Conservation (phyloP, 306 rosid genomes). For the Begonia masoniana region DNA sequence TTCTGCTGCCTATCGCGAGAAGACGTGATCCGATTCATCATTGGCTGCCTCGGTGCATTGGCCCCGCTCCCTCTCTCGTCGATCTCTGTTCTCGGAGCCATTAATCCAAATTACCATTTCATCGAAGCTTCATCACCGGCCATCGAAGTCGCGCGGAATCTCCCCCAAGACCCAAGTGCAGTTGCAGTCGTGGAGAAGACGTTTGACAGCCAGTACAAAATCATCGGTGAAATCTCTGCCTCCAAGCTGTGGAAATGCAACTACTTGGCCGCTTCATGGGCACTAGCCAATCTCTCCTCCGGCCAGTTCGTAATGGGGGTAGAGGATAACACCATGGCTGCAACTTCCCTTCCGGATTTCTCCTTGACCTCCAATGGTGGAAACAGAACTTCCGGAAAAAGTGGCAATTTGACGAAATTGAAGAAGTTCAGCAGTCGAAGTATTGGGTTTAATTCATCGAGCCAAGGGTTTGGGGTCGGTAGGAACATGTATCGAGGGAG, state of each 20-base stretch:
- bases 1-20: slow-evolving; percentile 91
- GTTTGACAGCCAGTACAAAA: slow-evolving; percentile 39
- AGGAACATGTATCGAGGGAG: slow-evolving; percentile 94
- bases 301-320: slow-evolving; percentile 98
- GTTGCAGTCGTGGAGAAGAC: slow-evolving; percentile 59
- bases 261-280: slow-evolving; percentile 86
- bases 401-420: slow-evolving; percentile 28
- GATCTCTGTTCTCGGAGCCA: slow-evolving; percentile 55
- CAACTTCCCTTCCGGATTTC: slow-evolving; percentile 24
- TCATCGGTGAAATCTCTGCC: slow-evolving; percentile 89
- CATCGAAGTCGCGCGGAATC: slow-evolving; percentile 38
- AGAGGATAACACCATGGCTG: slow-evolving; percentile 57
- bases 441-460: slow-evolving; percentile 55
- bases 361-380: slow-evolving; percentile 21
- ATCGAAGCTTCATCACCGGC: slow-evolving; percentile 68
- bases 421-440: slow-evolving; percentile 78
- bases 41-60: slow-evolving; percentile 93
- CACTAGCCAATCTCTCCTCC: slow-evolving; percentile 71
- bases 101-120: slow-evolving; percentile 53
- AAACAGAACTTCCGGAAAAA: slow-evolving; percentile 19
- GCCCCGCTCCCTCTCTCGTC: slow-evolving; percentile 95
- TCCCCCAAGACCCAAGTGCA: slow-evolving; percentile 67
- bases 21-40: slow-evolving; percentile 88
- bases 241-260: slow-evolving; percentile 92
- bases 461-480: slow-evolving; percentile 36